phyloP scores from a whole-genome alignment of 1,139 yeast species.

The Taiozyma onychis region DNA sequence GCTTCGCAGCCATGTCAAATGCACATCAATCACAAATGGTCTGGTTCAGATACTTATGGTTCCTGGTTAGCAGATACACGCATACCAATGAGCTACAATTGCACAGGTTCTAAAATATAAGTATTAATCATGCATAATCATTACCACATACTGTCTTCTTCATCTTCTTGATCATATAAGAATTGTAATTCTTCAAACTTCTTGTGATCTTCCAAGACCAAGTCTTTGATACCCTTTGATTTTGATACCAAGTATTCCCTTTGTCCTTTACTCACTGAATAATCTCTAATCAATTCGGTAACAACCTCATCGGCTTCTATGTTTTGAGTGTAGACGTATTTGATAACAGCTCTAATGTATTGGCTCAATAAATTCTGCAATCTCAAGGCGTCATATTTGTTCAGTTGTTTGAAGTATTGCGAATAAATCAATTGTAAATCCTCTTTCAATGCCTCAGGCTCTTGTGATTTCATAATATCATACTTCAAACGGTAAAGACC shows the following conservation, averaged over 20 bases:
- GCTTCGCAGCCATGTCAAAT: constrained; percentile 70
- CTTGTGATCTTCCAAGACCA: constrained; percentile 9
- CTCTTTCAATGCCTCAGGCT: constrained; percentile 4
- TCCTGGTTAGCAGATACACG: constrained; percentile 56
- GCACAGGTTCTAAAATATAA: background rate
- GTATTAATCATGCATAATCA: background rate
- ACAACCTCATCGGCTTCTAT: constrained; percentile 6
- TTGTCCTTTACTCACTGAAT: constrained; percentile 4
- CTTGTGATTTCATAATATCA: constrained; percentile 5
- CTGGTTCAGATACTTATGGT: constrained; percentile 94
- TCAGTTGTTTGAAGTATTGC: constrained; percentile 1
- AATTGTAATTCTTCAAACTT: constrained; percentile 17
- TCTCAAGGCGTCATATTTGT: background rate
- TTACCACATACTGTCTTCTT: constrained; percentile 31
- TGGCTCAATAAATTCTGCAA: constrained; percentile 3
- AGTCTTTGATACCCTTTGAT: background rate
- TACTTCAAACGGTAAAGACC: constrained; percentile 10
- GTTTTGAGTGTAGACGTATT: constrained; percentile 4
- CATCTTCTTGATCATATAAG: constrained; percentile 31
- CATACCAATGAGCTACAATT: constrained; percentile 59
- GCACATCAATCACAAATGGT: constrained; percentile 91
- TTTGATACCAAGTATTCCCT: background rate
- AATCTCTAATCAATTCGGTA: background rate
- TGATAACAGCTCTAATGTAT: constrained; percentile 4
- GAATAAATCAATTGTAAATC: constrained; percentile 9